Percentiles rank a stretch among this genome's conserved stretches.
These are phyloP conservation scores for Dactylellina haptotyla DNA, from an alignment of 2,329 filamentous ascomycete genomes.

Conservation along the genomic window DNA sequence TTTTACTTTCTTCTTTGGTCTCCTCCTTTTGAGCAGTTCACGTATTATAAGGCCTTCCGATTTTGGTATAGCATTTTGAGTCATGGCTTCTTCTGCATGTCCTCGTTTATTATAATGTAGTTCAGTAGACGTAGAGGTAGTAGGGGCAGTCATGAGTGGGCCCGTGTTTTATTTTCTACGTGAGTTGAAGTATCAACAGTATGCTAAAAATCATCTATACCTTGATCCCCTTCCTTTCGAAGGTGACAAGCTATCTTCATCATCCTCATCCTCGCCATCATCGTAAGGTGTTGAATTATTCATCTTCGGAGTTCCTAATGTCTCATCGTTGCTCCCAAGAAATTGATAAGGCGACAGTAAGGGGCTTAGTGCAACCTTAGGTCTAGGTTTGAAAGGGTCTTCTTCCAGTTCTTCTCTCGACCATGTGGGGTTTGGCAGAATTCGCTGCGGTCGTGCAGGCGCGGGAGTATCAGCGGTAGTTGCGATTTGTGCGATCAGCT, in stretches of 20 bases:
- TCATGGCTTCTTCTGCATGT: no score
- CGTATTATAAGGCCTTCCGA: no score
- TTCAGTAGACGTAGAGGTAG: no score
- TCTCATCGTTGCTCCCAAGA: not conserved
- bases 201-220: conserved; percentile 16
- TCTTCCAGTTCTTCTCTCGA: conserved; percentile 56
- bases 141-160: no score
- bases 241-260: conserved; percentile 33
- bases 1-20: no score
- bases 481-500: conserved; percentile 49
- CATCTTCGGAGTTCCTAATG: conserved; percentile 24
- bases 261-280: conserved; percentile 39
- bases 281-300: conserved; percentile 16
- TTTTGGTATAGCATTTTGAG: no score
- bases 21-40: no score
- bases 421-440: conserved; percentile 26
- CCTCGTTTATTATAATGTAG: no score
- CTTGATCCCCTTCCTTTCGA: conserved; percentile 37
- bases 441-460: conserved; percentile 20
- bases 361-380: conserved; percentile 58
- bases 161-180: no score
- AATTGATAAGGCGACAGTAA: conserved; percentile 53
- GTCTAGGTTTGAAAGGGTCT: conserved; percentile 58
- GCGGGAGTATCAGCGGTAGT: conserved; percentile 53
- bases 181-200: no score